Evolutionary conservation across 2,329 filamentous ascomycete genomes (phyloP), one percentile per base, ranked within the genome.

Genomic region (Ophiostoma quercus): DNA sequence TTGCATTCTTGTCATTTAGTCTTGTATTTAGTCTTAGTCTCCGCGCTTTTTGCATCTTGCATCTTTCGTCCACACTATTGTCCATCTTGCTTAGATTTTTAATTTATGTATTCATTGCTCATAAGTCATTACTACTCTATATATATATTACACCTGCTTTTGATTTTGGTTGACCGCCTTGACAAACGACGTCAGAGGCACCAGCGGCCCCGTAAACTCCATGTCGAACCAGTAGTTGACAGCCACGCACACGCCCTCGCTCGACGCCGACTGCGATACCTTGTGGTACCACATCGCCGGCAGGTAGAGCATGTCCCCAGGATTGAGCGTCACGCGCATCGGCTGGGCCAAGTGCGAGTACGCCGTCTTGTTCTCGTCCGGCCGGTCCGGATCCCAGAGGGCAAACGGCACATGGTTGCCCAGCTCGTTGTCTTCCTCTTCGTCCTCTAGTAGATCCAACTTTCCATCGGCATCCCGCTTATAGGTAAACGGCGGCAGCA

Each of bases 161-260:
- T 9, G n/a, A 22, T 25, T 71, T 14, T 73, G 66, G 19, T 74
- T 66, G 7, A 74, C 72, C 1, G 75, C 82, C 74, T 83, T 80
- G 29, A 87, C 82, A 76, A 91, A 90, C 8, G 81, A 80, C 41
- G 82, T 82, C 66, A 85, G 77, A 2, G 89, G 84, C 79, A 89
- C 92, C 47, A 92, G 85, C 0, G 86, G 84, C 0, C 91, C 90
- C 34, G 82, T 82, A 74, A 92, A 94, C 39, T 92, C 89, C 84
- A 94, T 90, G 76, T 94, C 91, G 74, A 93, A 93, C 90, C 92
- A 95, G 77, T 94, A 94, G 75, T 95, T 95, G 51, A 93, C 88
- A 1, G 92, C 90, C 69, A 90, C 87, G 60, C 91, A 92, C 41
- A 94, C 87, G 0, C 88, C 89, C 72, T 93, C 90, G 0, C 86